Percentiles rank a stretch among this genome's conserved stretches.
Conservation (phyloP, 495 filamentous ascomycete species). For the Parathielavia hyrcaniae region DNA sequence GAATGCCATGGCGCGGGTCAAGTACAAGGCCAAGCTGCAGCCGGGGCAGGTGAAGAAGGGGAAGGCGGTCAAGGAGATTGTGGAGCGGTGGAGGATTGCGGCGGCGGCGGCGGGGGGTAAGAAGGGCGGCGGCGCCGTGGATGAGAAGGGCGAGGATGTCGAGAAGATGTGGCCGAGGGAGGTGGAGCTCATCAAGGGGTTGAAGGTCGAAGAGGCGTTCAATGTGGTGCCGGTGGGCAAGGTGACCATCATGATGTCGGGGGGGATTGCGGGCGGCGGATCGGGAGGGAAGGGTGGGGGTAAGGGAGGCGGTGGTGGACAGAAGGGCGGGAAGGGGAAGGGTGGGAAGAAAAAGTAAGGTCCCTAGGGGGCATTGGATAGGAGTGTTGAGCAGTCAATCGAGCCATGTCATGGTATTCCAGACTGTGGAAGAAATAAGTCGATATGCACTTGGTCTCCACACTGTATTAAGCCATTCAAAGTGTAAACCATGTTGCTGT, state of each 20-base stretch:
- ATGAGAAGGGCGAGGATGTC: slow-evolving; percentile 51
- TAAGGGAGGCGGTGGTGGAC: slow-evolving; percentile 23
- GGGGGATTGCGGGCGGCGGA: slow-evolving; percentile 43
- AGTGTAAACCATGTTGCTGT: too few species aligned
- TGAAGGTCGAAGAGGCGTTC: slow-evolving; percentile 76
- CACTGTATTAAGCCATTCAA: too few species aligned
- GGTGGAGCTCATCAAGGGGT: slow-evolving; percentile 69
- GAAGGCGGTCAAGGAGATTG: slow-evolving; percentile 85
- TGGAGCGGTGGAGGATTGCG: slow-evolving; percentile 65
- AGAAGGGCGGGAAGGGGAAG: slow-evolving; percentile 12
- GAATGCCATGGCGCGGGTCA: slow-evolving; percentile 66
- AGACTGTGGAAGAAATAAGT: background rate
- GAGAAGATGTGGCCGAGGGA: slow-evolving; percentile 79
- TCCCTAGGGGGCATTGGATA: background rate
- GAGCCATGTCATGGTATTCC: background rate
- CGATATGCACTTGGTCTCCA: too few species aligned
- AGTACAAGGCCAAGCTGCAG: slow-evolving; percentile 90
- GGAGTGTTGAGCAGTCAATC: background rate
- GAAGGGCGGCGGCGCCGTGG: slow-evolving; percentile 49
- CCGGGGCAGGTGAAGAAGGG: slow-evolving; percentile 88
- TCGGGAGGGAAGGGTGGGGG: slow-evolving; percentile 40
- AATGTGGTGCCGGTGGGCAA: slow-evolving; percentile 80
- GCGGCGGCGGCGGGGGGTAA: slow-evolving; percentile 25
- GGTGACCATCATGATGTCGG: slow-evolving; percentile 68
- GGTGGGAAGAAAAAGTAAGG: slow-evolving; percentile 19